Evolutionary conservation across 345 rosid genomes (phyloP), one percentile per base, ranked within the genome.

Genomic region (Carallia brachiata): DNA sequence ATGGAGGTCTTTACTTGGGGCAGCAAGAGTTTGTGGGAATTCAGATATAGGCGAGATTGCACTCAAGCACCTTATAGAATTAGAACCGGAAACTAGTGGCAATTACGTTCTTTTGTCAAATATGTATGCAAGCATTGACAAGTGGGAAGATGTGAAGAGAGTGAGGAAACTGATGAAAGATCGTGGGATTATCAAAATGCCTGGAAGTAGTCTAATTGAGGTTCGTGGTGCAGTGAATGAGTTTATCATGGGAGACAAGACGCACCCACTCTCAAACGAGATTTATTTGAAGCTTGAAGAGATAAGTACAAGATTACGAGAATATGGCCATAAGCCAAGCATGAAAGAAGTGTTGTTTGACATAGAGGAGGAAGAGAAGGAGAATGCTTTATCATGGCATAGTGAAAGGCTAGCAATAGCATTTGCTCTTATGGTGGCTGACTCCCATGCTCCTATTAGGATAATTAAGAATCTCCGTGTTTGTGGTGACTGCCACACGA

Each of bases 1-100:
- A 63, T 90, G 93, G 89, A 88, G 91, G 80, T 88, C 91, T 50
- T 76, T 90, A 68, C 80, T 86, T 0, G 91, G 76, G 3, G 91
- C 87, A 70, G 90, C 96, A 15, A 86, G 82, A 71, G 70, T 83
- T 59, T 85, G 86, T 63, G 87, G 82, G 57, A 80, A 86, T 68
- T 69, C 77, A 52, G 76, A 76, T 63, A 78, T 80, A 23, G 91
- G 89, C 13, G 84, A 86, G 53, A 32, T 73, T 71, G 88, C 91
- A 0, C 69, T 78, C 30, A 80, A 85, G 53, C 78, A 84, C 56
- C 79, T 90, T 48, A 53, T 82, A 50, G 79, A 79, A 72, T 75
- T 88, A 57, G 91, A 86, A 72, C 71, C 81, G 0, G 79, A 84
- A 67, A 85, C 76, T 53, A 82, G 93, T 53, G 91, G 93, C 52